Conservation (phyloP, 2,329 filamentous ascomycete species). For the Talaromyces sp. region DNA sequence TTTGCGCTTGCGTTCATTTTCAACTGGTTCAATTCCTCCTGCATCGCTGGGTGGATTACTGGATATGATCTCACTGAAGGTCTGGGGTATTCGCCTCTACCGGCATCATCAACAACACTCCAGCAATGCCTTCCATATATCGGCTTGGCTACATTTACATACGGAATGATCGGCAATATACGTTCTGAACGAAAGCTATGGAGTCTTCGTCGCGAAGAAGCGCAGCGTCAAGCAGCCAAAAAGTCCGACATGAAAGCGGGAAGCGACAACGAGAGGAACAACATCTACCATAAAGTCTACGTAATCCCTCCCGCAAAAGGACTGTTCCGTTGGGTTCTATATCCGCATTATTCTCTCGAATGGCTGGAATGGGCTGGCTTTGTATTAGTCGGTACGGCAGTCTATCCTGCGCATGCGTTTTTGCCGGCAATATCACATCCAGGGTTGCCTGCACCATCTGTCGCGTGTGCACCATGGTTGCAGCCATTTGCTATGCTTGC, state of each 20-base stretch:
- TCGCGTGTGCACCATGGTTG: conserved; percentile 38
- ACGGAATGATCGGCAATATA: conserved; percentile 76
- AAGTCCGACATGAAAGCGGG: conserved; percentile 15
- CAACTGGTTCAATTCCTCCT: conserved; percentile 76
- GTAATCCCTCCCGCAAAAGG: conserved; percentile 77
- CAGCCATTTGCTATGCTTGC: conserved; percentile 30
- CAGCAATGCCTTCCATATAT: conserved; percentile 49
- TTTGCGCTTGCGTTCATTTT: conserved; percentile 65
- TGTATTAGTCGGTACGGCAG: conserved; percentile 56
- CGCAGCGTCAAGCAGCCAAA: conserved; percentile 43
- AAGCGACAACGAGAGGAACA: conserved; percentile 23
- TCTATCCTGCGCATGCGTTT: conserved; percentile 26
- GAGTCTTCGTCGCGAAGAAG: conserved; percentile 73
- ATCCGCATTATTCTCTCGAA: conserved; percentile 92
- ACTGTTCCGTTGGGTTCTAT: conserved; percentile 77
- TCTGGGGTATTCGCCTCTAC: conserved; percentile 19
- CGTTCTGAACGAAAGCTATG: conserved; percentile 87
- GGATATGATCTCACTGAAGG: conserved; percentile 62
- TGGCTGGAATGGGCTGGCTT: conserved; percentile 96
- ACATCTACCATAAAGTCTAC: conserved; percentile 74
- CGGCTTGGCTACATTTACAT: conserved; percentile 71
- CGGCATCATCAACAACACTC: conserved; percentile 19
- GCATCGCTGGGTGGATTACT: conserved; percentile 74
- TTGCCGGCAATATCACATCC: conserved; percentile 15
- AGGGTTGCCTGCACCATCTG: conserved; percentile 21